phyloP scores from a whole-genome alignment of 208 protist species.

The Angomonas deanei region DNA sequence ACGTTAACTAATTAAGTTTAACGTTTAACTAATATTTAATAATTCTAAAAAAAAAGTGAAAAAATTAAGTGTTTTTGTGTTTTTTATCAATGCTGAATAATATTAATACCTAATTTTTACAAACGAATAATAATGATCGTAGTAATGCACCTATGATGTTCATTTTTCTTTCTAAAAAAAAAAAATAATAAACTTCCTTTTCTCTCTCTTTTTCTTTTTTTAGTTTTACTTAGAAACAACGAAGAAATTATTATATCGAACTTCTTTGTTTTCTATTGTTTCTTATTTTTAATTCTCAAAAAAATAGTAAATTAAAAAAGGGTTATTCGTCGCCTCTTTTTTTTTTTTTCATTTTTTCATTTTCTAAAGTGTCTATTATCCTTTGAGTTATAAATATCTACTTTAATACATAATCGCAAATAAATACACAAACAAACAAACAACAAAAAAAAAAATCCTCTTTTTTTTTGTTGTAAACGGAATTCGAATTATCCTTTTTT shows the following conservation, averaged over 20 bases:
- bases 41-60: no score
- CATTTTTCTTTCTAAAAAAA: slow-evolving; percentile 3
- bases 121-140: neutral
- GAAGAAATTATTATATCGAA: neutral
- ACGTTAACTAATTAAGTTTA: no score
- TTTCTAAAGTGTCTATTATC: neutral
- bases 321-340: neutral
- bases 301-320: neutral
- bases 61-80: no score
- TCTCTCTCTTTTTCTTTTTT: no score
- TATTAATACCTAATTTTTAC: neutral
- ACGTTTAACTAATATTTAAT: no score
- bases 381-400: neutral
- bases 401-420: no score
- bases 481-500: neutral
- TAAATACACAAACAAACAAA: slow-evolving; percentile 1
- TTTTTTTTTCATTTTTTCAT: slow-evolving; percentile 1
- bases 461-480: slow-evolving; percentile 2
- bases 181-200: slow-evolving; percentile 1
- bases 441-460: slow-evolving; percentile 1
- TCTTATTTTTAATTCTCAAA: neutral
- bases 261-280: neutral
- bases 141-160: neutral
- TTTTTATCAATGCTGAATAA: no score
- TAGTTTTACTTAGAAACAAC: neutral